Conservation (phyloP, 1,284 basidiomycete genomes). For the Rhodotorula mucilaginosa region DNA sequence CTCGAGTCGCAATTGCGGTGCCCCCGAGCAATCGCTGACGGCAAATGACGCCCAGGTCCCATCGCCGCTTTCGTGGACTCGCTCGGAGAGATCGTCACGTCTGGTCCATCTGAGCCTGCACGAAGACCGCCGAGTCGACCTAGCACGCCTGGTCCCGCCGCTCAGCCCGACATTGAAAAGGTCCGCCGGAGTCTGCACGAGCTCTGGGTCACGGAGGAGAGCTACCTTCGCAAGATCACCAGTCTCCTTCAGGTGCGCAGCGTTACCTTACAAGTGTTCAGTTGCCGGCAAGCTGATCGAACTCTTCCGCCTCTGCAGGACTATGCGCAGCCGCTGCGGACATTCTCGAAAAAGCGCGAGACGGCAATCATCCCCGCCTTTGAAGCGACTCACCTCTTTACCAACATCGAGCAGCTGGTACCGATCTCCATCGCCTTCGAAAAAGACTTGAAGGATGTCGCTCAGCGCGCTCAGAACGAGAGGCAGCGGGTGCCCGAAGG, state of each 20-base stretch:
- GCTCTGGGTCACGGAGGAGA: slow-evolving; percentile 30
- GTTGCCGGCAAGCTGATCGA: too few species aligned
- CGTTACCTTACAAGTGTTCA: too few species aligned
- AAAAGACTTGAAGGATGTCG: slow-evolving; percentile 19
- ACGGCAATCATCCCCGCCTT: slow-evolving; percentile 32
- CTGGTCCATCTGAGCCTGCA: background rate
- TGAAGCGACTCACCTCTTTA: slow-evolving; percentile 33
- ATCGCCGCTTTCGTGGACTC: slow-evolving; percentile 22
- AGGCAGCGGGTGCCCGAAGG: slow-evolving; percentile 15
- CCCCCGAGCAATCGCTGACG: background rate
- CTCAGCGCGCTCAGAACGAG: slow-evolving; percentile 7
- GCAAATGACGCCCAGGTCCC: background rate
- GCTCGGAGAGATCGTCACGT: slow-evolving; percentile 17
- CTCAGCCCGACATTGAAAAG: slow-evolving; percentile 25
- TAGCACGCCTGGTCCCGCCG: slow-evolving; percentile 21
- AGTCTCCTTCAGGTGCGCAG: slow-evolving; percentile 20
- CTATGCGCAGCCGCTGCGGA: slow-evolving; percentile 27
- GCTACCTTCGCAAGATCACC: slow-evolving; percentile 30
- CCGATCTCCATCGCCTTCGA: slow-evolving; percentile 29
- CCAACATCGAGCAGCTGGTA: slow-evolving; percentile 37
- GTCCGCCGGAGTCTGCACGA: slow-evolving; percentile 30
- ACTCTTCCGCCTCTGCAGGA: slow-evolving; percentile 4
- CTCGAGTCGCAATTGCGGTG: background rate
- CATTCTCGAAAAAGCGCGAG: slow-evolving; percentile 20
- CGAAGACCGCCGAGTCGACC: slow-evolving; percentile 3